These are phyloP conservation scores for Verbascum thapsus DNA, from an alignment of 257 asterid genomes.

Conservation along the genomic window DNA sequence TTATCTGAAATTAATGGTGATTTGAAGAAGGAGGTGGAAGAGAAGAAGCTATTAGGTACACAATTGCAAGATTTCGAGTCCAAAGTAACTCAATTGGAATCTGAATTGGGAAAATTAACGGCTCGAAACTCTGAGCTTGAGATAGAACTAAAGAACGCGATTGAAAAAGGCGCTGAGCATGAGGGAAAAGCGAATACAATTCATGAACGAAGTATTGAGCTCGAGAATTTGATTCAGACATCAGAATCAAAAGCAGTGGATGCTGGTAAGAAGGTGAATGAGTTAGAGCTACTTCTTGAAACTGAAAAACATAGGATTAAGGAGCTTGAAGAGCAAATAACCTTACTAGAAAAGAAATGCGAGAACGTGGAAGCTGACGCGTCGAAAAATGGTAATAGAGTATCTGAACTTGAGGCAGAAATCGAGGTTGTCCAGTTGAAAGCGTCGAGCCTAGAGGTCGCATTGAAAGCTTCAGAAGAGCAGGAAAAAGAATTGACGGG, in stretches of 20 bases:
- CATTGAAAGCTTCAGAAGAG: conserved; percentile 57
- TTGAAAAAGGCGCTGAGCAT: conserved; percentile 60
- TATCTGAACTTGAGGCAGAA: conserved; percentile 68
- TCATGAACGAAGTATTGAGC: conserved; percentile 71
- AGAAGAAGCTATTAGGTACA: conserved; percentile 50
- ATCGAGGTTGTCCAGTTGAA: conserved; percentile 58
- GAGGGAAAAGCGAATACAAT: conserved; percentile 63
- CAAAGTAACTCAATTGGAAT: conserved; percentile 49
- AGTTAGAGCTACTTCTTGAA: conserved; percentile 75
- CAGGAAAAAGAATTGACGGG: conserved; percentile 63
- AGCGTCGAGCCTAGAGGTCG: conserved; percentile 68
- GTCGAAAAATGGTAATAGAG: conserved; percentile 43
- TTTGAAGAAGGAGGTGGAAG: conserved; percentile 52
- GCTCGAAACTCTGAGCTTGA: conserved; percentile 64
- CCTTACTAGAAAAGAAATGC: conserved; percentile 53
- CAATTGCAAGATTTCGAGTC: conserved; percentile 60
- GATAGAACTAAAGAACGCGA: conserved; percentile 55
- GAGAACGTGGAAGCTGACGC: conserved; percentile 55
- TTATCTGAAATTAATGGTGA: conserved; percentile 48
- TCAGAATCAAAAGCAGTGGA: conserved; percentile 73
- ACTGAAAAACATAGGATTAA: conserved; percentile 70
- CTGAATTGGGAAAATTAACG: conserved; percentile 50
- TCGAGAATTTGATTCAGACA: conserved; percentile 65
- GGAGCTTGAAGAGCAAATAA: conserved; percentile 85
- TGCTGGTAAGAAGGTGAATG: conserved; percentile 55